Evolutionary conservation across 768 basidiomycete species (phyloP), one percentile per base, ranked within the genome.

Genomic region (Termitomyces sp.): DNA sequence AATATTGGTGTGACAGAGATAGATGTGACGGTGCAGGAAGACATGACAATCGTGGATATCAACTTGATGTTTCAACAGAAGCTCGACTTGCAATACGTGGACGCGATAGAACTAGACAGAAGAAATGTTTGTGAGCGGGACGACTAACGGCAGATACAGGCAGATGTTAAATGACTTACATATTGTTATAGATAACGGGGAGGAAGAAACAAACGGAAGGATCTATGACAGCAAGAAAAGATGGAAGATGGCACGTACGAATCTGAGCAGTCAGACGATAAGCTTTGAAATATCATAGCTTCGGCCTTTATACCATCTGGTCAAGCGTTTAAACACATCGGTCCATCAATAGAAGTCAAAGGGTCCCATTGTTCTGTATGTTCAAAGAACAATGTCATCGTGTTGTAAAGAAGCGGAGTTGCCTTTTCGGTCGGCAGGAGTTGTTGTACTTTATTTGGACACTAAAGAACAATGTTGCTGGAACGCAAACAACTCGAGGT

Each of bases 1-100:
- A 76, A 77, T 48, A 59, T 63, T 57, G 73, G 65, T 34, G 72
- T 71, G 57, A 72, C 72, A 51, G 58, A 57, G 49, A 74, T 61
- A 62, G 69, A 66, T 42, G 66, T 60, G 31, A 65, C 55, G 39
- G 36, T 33, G 39, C 33, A 36, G 65, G 66, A 59, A 39, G 66
- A 61, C 57, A 66, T 62, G 57, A 63, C 57, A 41, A 45, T 31
- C 7, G 29, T 29, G 34, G 39, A n/a, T 51, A 44, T 7, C n/a
- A 33, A n/a, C n/a, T 31, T 47, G 29, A 22, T 6, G 37, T 47
- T 56, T 49, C 16, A 20, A 34, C 55, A 54, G 46, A 26, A 44
- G 60, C 37, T 61, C 60, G 60, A 55, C n/a, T n/a, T 31, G 60
- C 60, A 57, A 61, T 55, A 28, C 48, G 37, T 6, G 29, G 31